These are phyloP conservation scores for Zarea fungicola DNA, from an alignment of 2,329 filamentous ascomycete species.

Conservation along the genomic window DNA sequence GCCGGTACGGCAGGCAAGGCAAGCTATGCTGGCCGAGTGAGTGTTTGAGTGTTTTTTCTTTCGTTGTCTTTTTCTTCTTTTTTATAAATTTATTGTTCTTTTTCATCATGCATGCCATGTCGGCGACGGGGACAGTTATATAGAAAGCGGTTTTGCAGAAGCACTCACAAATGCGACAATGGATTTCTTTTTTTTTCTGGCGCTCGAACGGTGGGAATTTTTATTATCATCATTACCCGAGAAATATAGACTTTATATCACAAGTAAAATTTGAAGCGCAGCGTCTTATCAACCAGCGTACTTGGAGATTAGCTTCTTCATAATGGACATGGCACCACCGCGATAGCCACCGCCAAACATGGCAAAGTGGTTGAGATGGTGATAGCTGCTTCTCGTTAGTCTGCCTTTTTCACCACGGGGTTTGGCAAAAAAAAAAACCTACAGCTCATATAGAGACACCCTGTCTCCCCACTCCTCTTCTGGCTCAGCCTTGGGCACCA, in stretches of 20 bases:
- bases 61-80: not conserved
- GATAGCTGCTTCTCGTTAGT: too few species aligned
- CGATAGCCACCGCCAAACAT: constrained; percentile 80
- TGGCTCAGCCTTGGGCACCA: constrained; percentile 77
- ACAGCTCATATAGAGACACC: constrained; percentile 75
- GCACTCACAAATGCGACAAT: constrained; percentile 4
- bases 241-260: not conserved
- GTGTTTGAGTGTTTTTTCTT: not conserved
- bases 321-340: constrained; percentile 70
- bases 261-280: not conserved
- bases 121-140: not conserved
- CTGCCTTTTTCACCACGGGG: constrained; percentile 35
- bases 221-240: not conserved
- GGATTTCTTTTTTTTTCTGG: not conserved
- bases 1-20: constrained; percentile 27
- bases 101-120: not conserved
- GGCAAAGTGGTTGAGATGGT: constrained; percentile 83
- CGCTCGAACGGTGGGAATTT: not conserved
- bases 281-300: constrained; percentile 43
- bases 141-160: constrained; percentile 5
- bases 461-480: constrained; percentile 80
- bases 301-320: constrained; percentile 67
- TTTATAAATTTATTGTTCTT: too few species aligned
- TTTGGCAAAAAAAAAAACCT: constrained; percentile 31
- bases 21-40: constrained; percentile 35